Evolutionary conservation across 2,329 filamentous ascomycete genomes (phyloP).

Genomic region (Pleomassaria siparia): DNA sequence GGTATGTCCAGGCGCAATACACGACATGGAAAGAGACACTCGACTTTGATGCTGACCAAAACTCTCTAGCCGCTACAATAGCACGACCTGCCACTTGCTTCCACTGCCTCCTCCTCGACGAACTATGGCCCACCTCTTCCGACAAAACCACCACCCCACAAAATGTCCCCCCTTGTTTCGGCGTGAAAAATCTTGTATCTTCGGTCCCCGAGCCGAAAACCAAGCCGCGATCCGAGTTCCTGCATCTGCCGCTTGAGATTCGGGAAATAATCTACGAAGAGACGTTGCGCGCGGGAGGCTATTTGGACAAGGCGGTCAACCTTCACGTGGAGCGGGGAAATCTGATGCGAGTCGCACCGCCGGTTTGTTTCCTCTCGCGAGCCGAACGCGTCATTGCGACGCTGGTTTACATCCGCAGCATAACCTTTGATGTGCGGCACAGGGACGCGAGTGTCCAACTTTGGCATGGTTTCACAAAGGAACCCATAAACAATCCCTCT

Average conservation of each 20-base stretch:
- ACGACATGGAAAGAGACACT: too few species aligned
- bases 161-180: too few species aligned
- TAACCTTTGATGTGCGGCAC: not conserved
- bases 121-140: too few species aligned
- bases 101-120: too few species aligned
- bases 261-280: not conserved
- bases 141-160: too few species aligned
- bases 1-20: too few species aligned
- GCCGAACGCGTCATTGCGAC: not conserved
- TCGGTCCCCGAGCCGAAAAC: too few species aligned
- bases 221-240: not conserved
- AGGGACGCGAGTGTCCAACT: not conserved
- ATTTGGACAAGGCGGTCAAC: not conserved
- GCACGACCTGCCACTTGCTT: too few species aligned
- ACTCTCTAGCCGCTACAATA: too few species aligned
- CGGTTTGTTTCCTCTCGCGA: not conserved
- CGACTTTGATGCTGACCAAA: too few species aligned
- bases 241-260: not conserved
- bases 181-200: too few species aligned
- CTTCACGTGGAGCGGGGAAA: not conserved
- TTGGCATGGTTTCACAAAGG: not conserved
- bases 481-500: too few species aligned
- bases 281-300: not conserved
- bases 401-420: not conserved
- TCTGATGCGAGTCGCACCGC: not conserved